A percentile compares a stretch with the other conserved stretches of the same genome.
phyloP scores from a whole-genome alignment of 148 eudicot genomes.

The Silene latifolia region DNA sequence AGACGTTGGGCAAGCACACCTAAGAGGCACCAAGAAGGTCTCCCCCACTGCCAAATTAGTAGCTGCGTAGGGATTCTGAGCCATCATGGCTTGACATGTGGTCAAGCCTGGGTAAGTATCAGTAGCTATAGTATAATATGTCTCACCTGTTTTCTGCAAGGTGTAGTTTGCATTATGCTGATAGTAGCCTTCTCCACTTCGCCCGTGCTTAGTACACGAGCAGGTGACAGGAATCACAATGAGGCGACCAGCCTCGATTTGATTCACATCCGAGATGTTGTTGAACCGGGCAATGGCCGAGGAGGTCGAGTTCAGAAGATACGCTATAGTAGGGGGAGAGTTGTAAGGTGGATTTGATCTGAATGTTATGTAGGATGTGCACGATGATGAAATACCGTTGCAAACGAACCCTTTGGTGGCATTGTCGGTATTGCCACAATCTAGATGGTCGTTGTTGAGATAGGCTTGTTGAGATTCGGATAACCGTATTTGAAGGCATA shows the following conservation, averaged over 20 bases:
- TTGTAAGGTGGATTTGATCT: constrained; percentile 37
- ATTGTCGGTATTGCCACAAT: constrained; percentile 31
- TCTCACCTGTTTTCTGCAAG: constrained; percentile 30
- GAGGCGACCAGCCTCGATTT: constrained; percentile 33
- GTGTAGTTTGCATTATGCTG: constrained; percentile 53
- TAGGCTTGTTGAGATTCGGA: constrained; percentile 50
- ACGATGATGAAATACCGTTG: constrained; percentile 37
- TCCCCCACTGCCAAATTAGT: constrained; percentile 5
- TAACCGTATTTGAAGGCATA: constrained; percentile 16
- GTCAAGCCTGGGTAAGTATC: constrained; percentile 52
- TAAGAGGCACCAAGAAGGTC: constrained; percentile 43
- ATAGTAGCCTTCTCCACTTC: constrained; percentile 21
- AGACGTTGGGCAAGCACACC: constrained; percentile 69
- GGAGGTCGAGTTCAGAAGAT: constrained; percentile 42
- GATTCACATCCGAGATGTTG: constrained; percentile 34
- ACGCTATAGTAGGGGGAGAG: too few species aligned
- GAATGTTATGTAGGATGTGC: constrained; percentile 65
- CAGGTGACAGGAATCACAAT: constrained; percentile 55
- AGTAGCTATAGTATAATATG: constrained; percentile 47
- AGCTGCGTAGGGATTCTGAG: constrained; percentile 32
- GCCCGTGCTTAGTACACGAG: constrained; percentile 28
- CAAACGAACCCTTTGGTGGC: constrained; percentile 54
- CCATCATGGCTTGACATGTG: constrained; percentile 62
- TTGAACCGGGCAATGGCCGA: constrained; percentile 36
- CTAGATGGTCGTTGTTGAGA: constrained; percentile 57